These are phyloP conservation scores for Populus pruinosa DNA, from an alignment of 345 rosid genomes.

Conservation along the genomic window DNA sequence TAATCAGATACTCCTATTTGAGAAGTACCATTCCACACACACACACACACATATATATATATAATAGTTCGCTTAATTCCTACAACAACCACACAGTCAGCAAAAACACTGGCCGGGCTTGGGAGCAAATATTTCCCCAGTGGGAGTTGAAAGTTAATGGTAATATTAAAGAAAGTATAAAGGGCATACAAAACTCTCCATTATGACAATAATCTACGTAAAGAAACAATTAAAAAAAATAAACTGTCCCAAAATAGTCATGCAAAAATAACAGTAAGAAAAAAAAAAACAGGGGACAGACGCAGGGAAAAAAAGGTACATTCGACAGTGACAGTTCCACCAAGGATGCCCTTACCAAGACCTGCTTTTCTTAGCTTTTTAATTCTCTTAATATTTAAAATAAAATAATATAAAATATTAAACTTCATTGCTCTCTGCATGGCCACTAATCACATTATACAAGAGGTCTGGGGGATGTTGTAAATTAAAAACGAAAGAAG, in stretches of 20 bases:
- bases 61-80: neutral
- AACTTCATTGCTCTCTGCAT: slow-evolving; percentile 22
- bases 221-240: neutral
- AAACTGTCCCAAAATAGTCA: neutral
- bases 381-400: slow-evolving; percentile 4
- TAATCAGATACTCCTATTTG: no score
- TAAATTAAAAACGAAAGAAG: slow-evolving; percentile 17
- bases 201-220: slow-evolving; percentile 1
- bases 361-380: slow-evolving; percentile 15
- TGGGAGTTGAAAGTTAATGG: neutral
- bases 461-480: slow-evolving; percentile 4
- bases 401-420: slow-evolving; percentile 4
- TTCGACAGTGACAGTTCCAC: slow-evolving; percentile 41
- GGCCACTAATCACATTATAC: slow-evolving; percentile 24
- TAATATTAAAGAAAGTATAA: neutral
- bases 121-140: neutral
- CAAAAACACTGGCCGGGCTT: neutral
- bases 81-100: neutral
- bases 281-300: slow-evolving; percentile 13
- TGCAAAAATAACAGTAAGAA: slow-evolving; percentile 10
- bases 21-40: no score
- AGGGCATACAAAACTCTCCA: neutral
- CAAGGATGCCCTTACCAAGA: slow-evolving; percentile 31
- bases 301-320: slow-evolving; percentile 34
- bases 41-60: no score